A percentile compares a stretch with the other conserved stretches of the same genome.
phyloP scores from a whole-genome alignment of 441 rosid species.

The Manihot esculenta region DNA sequence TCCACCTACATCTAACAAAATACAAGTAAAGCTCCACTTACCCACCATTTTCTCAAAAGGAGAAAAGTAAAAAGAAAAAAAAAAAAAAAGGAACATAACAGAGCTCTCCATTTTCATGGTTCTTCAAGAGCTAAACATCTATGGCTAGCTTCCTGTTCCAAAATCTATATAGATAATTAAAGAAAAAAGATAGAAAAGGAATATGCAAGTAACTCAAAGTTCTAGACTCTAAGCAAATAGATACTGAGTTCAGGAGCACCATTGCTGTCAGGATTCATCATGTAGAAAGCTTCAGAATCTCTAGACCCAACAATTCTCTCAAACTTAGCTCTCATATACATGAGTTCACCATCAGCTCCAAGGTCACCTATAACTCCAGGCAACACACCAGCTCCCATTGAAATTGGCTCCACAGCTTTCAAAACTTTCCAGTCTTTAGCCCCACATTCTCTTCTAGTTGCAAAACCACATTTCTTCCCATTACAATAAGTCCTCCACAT shows the following conservation, averaged over 20 bases:
- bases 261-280: conserved; percentile 98
- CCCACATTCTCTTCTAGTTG: conserved; percentile 72
- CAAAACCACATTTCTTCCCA: conserved; percentile 85
- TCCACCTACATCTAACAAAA: conserved; percentile 37
- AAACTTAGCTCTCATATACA: conserved; percentile 97
- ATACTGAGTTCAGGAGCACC: conserved; percentile 98
- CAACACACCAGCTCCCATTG: conserved; percentile 97
- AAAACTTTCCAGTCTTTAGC: conserved; percentile 66
- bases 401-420: conserved; percentile 84
- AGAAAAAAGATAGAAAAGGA: not conserved
- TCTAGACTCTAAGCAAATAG: conserved; percentile 79
- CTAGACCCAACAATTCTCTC: conserved; percentile 91
- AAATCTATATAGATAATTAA: not conserved
- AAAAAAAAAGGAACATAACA: not conserved
- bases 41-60: conserved; percentile 22
- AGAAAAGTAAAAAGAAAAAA: not conserved
- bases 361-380: conserved; percentile 49
- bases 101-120: conserved; percentile 20
- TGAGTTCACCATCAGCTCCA: conserved; percentile 49
- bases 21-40: conserved; percentile 25
- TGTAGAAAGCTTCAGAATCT: conserved; percentile 97
- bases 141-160: conserved; percentile 16
- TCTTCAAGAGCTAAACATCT: conserved; percentile 25
- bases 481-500: conserved; percentile 93
- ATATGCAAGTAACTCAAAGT: not conserved